Conservation (phyloP, 2,329 filamentous ascomycete species). For the Alternaria gaisen region DNA sequence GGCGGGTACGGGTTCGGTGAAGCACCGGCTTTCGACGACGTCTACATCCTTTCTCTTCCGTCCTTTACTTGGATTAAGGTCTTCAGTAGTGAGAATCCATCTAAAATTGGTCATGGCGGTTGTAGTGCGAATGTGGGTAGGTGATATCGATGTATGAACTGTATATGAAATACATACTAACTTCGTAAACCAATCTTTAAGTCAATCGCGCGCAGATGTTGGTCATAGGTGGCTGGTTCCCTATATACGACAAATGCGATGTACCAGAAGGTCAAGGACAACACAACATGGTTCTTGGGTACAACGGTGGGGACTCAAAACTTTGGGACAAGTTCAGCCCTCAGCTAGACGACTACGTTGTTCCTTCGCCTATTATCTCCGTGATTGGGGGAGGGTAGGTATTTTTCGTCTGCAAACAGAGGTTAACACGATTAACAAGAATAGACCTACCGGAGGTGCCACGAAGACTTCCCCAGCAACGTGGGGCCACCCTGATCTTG, state of each 20-base stretch:
- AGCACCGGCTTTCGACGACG: constrained; percentile 66
- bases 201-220: constrained; percentile 68
- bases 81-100: constrained; percentile 47
- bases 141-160: not conserved
- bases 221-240: constrained; percentile 68
- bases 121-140: constrained; percentile 62
- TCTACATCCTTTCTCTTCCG: constrained; percentile 69
- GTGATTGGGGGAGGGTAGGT: constrained; percentile 56
- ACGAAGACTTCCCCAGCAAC: constrained; percentile 61
- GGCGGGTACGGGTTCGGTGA: constrained; percentile 64
- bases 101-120: constrained; percentile 61
- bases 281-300: constrained; percentile 65
- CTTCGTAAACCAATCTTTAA: not conserved
- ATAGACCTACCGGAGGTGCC: constrained; percentile 61
- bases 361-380: constrained; percentile 61
- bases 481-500: constrained; percentile 63
- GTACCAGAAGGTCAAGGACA: constrained; percentile 62
- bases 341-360: constrained; percentile 62
- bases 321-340: constrained; percentile 64
- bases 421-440: constrained; percentile 29
- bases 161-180: not conserved
- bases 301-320: constrained; percentile 56
- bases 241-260: constrained; percentile 60
- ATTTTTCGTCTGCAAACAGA: not conserved
- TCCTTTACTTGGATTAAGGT: constrained; percentile 71